Conservation (phyloP, 176 grass and related monocot species). For the Saccharum officinarum region DNA sequence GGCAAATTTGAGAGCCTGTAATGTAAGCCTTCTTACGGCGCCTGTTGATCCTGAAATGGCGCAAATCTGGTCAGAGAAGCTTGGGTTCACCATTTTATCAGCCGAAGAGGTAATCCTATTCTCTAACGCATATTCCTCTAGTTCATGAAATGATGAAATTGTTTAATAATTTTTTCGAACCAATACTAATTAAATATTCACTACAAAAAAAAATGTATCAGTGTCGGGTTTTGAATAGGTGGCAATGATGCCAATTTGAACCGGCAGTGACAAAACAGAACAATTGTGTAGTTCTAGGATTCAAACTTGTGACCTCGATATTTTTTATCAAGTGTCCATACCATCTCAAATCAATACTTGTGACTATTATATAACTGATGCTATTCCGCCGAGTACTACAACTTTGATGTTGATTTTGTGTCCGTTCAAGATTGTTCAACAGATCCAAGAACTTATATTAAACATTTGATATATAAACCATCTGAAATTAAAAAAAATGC, state of each 20-base stretch:
- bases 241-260: neutral
- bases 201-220: neutral
- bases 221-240: neutral
- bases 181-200: neutral
- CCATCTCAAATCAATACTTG: neutral
- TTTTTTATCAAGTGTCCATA: neutral
- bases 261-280: neutral
- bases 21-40: slow-evolving; percentile 44
- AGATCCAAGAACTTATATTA: neutral
- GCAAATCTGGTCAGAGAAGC: slow-evolving; percentile 69
- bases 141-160: neutral
- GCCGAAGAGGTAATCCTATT: slow-evolving; percentile 51
- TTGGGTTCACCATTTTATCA: slow-evolving; percentile 71
- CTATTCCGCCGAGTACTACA: neutral
- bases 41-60: slow-evolving; percentile 63
- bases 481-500: neutral
- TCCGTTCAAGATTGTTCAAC: neutral
- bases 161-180: neutral
- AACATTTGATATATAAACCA: neutral
- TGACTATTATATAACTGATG: too few relatives aligned
- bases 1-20: slow-evolving; percentile 40
- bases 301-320: neutral
- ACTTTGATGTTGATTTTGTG: neutral
- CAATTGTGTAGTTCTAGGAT: neutral
- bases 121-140: neutral